phyloP scores from a whole-genome alignment of 106 monocot species.

The Dendrobium huoshanense region DNA sequence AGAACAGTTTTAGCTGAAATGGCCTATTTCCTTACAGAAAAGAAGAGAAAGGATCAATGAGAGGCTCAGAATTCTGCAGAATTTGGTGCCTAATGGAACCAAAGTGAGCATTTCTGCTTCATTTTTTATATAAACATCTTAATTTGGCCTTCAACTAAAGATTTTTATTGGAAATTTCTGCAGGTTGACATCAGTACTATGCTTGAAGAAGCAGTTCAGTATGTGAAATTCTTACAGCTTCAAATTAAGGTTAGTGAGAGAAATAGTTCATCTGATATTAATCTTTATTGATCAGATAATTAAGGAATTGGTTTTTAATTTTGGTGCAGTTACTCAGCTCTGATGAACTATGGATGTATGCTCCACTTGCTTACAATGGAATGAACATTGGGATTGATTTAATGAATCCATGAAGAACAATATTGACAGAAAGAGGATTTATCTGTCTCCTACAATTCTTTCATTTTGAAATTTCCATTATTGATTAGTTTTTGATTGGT shows the following conservation, averaged over 20 bases:
- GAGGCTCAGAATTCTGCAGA: slow-evolving; percentile 63
- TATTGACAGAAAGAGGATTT: no score
- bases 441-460: no score
- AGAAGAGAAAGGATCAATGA: slow-evolving; percentile 87
- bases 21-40: slow-evolving; percentile 32
- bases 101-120: slow-evolving; percentile 50
- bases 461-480: no score
- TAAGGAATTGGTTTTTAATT: no score
- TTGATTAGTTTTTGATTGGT: no score
- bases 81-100: slow-evolving; percentile 75
- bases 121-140: no score
- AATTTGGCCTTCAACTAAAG: no score
- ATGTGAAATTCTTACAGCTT: slow-evolving; percentile 90
- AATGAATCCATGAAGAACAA: slow-evolving; percentile 3
- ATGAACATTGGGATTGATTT: slow-evolving; percentile 42
- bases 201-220: slow-evolving; percentile 88
- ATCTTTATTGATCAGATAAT: no score
- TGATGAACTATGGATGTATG: slow-evolving; percentile 79
- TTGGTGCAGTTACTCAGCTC: slow-evolving; percentile 35
- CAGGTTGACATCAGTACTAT: slow-evolving; percentile 74
- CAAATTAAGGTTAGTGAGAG: slow-evolving; percentile 58
- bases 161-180: no score
- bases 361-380: slow-evolving; percentile 72
- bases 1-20: neutral
- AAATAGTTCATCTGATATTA: no score